Evolutionary conservation across 1,139 yeast genomes (phyloP).

Genomic region (Sugiyamaella sp.): DNA sequence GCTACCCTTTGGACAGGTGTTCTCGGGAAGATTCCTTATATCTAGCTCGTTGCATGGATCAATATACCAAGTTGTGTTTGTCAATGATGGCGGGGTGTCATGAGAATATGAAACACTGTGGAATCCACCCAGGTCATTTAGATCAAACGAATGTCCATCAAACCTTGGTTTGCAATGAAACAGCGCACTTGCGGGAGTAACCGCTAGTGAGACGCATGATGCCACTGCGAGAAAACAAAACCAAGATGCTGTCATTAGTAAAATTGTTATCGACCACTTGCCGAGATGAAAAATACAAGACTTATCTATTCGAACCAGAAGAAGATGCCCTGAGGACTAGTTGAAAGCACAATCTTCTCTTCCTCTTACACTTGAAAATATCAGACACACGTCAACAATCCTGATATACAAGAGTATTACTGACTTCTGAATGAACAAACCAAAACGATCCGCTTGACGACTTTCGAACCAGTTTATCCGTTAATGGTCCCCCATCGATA

Average conservation of each 20-base stretch:
- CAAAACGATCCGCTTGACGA: too few species aligned
- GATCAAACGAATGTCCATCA: slow-evolving; percentile 48
- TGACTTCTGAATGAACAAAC: too few species aligned
- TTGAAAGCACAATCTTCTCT: too few species aligned
- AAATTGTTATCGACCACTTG: background rate
- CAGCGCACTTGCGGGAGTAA: slow-evolving; percentile 37
- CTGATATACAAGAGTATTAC: too few species aligned
- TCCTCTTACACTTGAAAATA: too few species aligned
- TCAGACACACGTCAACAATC: too few species aligned
- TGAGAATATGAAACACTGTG: slow-evolving; percentile 46
- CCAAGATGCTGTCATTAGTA: background rate
- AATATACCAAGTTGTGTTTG: slow-evolving; percentile 65
- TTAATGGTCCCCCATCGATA: too few species aligned
- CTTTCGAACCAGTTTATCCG: too few species aligned
- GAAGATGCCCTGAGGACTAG: too few species aligned
- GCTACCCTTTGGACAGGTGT: slow-evolving; percentile 65
- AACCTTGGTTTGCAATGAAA: slow-evolving; percentile 54
- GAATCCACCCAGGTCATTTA: slow-evolving; percentile 51
- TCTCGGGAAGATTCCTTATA: slow-evolving; percentile 38
- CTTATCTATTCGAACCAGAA: too few species aligned
- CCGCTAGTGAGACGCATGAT: slow-evolving; percentile 1
- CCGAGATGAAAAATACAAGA: too few species aligned
- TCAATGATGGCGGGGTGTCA: slow-evolving; percentile 76
- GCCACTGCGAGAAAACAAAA: background rate
- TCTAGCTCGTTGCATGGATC: slow-evolving; percentile 64